Evolutionary conservation across 2,329 filamentous ascomycete species (phyloP).

Genomic region (Volutella citrinella): DNA sequence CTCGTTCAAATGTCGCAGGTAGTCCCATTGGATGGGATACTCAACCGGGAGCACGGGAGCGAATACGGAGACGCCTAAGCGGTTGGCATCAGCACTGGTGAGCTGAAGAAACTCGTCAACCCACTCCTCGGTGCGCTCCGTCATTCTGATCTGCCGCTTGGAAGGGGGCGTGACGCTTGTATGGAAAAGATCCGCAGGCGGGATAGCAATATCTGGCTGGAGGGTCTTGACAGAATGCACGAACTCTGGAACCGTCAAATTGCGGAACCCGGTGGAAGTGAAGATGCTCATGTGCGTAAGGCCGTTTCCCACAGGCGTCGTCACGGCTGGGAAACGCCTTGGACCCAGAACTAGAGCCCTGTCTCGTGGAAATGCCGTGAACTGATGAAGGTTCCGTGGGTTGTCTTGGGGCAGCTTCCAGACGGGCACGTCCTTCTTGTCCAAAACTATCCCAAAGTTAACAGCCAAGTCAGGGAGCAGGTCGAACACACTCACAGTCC

Average conservation of each 20-base stretch:
- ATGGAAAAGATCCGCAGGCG: constrained; percentile 67
- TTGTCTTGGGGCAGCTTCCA: constrained; percentile 39
- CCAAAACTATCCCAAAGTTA: constrained; percentile 46
- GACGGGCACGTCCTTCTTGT: constrained; percentile 50
- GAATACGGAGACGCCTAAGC: constrained; percentile 46
- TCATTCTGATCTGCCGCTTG: constrained; percentile 80
- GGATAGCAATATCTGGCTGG: constrained; percentile 76
- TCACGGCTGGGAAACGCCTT: constrained; percentile 72
- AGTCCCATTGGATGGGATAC: constrained; percentile 72
- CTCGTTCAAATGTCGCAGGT: constrained; percentile 68
- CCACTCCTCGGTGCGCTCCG: constrained; percentile 82
- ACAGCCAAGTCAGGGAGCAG: neutral
- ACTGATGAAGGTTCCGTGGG: constrained; percentile 65
- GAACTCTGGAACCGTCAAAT: constrained; percentile 68
- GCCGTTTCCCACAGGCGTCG: constrained; percentile 68
- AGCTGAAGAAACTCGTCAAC: constrained; percentile 61
- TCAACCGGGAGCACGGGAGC: constrained; percentile 72
- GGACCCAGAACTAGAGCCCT: constrained; percentile 71
- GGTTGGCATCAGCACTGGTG: constrained; percentile 24
- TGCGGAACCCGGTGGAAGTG: constrained; percentile 82
- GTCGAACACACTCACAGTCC: constrained; percentile 67
- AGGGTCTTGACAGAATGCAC: constrained; percentile 60
- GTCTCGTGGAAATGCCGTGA: constrained; percentile 68
- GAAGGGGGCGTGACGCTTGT: constrained; percentile 51
- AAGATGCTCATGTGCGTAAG: constrained; percentile 70